A percentile compares a stretch with the other conserved stretches of the same genome.
Conservation (phyloP, 2,329 filamentous ascomycete species). For the Ambrosiella cleistominuta region DNA sequence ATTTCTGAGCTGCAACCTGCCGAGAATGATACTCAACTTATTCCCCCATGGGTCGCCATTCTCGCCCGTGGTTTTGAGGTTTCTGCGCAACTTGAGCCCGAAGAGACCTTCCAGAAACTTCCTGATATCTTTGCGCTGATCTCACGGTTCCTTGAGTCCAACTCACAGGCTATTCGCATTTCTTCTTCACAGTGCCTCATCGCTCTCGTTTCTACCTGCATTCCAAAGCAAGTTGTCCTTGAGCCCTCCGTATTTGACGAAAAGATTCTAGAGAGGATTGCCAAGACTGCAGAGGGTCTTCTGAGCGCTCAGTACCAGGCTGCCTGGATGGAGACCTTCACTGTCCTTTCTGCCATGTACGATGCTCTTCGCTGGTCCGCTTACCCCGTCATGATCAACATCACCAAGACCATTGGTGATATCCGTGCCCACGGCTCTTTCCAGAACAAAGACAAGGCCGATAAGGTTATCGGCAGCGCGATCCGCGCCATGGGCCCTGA, state of each 20-base stretch:
- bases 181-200: constrained; percentile 91
- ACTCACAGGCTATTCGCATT: constrained; percentile 81
- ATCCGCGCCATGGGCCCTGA: constrained; percentile 82
- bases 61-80: constrained; percentile 89
- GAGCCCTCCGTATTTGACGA: constrained; percentile 88
- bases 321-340: constrained; percentile 90
- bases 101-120: constrained; percentile 81
- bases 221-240: constrained; percentile 65
- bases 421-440: constrained; percentile 79
- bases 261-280: constrained; percentile 68
- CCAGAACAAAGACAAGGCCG: constrained; percentile 83
- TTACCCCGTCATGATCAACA: constrained; percentile 56
- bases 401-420: constrained; percentile 68
- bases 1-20: constrained; percentile 84
- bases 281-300: constrained; percentile 53
- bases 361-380: constrained; percentile 74
- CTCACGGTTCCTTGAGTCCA: constrained; percentile 63
- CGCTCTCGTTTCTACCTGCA: constrained; percentile 78
- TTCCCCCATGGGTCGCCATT: constrained; percentile 93
- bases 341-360: constrained; percentile 71
- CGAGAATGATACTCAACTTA: constrained; percentile 80
- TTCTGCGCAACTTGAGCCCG: constrained; percentile 68
- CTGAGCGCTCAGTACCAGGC: constrained; percentile 82
- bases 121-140: constrained; percentile 72
- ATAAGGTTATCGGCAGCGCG: constrained; percentile 74